Evolutionary conservation across 2,329 filamentous ascomycete genomes (phyloP).

Genomic region (Fusarium nanum): DNA sequence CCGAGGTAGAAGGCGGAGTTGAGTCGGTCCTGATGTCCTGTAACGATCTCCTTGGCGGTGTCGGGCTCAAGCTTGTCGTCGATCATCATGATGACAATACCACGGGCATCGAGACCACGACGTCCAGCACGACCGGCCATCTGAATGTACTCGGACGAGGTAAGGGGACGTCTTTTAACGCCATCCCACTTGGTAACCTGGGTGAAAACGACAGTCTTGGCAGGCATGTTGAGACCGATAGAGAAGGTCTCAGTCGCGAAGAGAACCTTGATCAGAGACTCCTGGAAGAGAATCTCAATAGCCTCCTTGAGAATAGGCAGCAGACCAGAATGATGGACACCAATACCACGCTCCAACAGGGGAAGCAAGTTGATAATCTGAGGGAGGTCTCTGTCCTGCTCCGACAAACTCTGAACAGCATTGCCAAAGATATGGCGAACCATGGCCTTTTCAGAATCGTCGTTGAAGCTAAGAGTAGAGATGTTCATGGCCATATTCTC

Average conservation of each 20-base stretch:
- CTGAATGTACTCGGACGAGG: slow-evolving; percentile 95
- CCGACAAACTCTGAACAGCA: slow-evolving; percentile 90
- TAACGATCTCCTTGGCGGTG: slow-evolving; percentile 93
- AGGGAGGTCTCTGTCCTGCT: slow-evolving; percentile 87
- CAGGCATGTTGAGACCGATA: slow-evolving; percentile 98
- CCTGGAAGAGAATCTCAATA: slow-evolving; percentile 98
- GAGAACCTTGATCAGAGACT: slow-evolving; percentile 95
- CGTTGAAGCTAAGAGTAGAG: slow-evolving; percentile 90
- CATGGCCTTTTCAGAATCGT: slow-evolving; percentile 94
- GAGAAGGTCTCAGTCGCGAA: slow-evolving; percentile 99
- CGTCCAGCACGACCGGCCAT: slow-evolving; percentile 98
- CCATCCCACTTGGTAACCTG: slow-evolving; percentile 97
- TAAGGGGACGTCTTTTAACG: slow-evolving; percentile 81
- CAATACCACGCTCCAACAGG: slow-evolving; percentile 89
- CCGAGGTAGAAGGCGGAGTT: slow-evolving; percentile 98
- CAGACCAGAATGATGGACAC: slow-evolving; percentile 95
- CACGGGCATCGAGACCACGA: slow-evolving; percentile 95
- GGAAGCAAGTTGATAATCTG: slow-evolving; percentile 94
- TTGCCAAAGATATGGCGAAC: slow-evolving; percentile 94
- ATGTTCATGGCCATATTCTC: slow-evolving; percentile 91
- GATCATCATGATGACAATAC: slow-evolving; percentile 99
- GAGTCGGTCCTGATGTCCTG: slow-evolving; percentile 94
- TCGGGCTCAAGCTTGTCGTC: slow-evolving; percentile 95
- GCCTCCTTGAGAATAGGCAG: slow-evolving; percentile 97
- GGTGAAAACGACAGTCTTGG: slow-evolving; percentile 99